phyloP scores from a whole-genome alignment of 441 rosid genomes.

The Populus hybrid region DNA sequence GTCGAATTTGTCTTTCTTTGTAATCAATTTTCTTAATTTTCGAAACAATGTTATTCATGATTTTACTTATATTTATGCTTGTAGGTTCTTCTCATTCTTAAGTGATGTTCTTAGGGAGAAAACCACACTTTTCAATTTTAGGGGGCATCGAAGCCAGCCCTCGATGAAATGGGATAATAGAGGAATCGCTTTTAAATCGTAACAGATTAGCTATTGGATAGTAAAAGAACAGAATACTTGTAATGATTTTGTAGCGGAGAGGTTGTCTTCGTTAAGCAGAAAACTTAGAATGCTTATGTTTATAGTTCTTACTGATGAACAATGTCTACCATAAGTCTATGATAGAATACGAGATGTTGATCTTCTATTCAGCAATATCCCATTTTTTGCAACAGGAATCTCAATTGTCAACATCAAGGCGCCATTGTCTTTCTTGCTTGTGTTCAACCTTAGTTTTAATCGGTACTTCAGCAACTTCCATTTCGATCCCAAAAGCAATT shows the following conservation, averaged over 20 bases:
- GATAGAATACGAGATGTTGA: background rate
- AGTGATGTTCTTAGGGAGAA: background rate
- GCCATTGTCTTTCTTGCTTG: constrained; percentile 61
- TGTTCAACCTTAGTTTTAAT: constrained; percentile 59
- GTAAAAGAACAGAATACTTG: background rate
- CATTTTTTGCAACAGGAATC: constrained; percentile 37
- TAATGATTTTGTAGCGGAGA: background rate
- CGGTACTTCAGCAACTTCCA: constrained; percentile 34
- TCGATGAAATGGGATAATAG: background rate
- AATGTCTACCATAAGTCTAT: too few relatives aligned
- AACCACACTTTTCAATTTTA: background rate
- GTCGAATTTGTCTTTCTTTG: background rate
- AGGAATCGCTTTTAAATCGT: background rate
- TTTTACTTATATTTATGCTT: too few relatives aligned
- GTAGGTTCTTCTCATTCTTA: background rate
- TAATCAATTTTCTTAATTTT: background rate
- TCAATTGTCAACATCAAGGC: constrained; percentile 47
- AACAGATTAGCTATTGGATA: background rate
- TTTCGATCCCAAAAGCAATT: constrained; percentile 38
- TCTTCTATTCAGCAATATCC: background rate
- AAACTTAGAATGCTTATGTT: background rate
- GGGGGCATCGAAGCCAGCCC: background rate
- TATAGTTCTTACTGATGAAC: too few relatives aligned
- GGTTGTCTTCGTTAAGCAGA: background rate
- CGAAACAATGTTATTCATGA: background rate